phyloP scores from a whole-genome alignment of 345 rosid species.

The Rhodamnia argentea region DNA sequence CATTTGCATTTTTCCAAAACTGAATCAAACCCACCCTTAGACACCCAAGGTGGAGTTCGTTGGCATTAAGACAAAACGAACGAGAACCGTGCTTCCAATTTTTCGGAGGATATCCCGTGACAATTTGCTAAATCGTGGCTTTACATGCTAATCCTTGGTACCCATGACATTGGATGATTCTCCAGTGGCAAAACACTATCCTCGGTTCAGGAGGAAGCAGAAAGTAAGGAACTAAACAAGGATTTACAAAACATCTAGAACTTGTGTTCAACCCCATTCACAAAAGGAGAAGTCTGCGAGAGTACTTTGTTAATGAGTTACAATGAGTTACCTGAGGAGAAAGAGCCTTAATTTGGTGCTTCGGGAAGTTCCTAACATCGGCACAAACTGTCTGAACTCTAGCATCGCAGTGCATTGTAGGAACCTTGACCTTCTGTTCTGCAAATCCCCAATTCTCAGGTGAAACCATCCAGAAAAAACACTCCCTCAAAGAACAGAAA shows the following conservation, averaged over 20 bases:
- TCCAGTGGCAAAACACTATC: neutral
- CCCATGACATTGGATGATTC: neutral
- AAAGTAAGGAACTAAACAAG: neutral
- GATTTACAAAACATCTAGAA: neutral
- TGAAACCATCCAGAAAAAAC: neutral
- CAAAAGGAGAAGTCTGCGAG: neutral
- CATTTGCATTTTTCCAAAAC: too few species aligned
- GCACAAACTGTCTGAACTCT: constrained; percentile 79
- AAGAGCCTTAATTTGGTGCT: constrained; percentile 43
- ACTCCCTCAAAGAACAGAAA: neutral
- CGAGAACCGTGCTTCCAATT: neutral
- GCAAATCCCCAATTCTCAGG: constrained; percentile 16
- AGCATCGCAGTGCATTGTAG: constrained; percentile 63
- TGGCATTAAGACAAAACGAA: neutral
- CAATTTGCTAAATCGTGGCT: neutral
- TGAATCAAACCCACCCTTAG: too few species aligned
- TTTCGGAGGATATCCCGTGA: neutral
- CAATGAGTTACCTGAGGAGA: constrained; percentile 68
- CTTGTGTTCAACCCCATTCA: neutral
- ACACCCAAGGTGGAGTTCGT: neutral
- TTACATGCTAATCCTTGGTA: neutral
- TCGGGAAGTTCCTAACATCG: constrained; percentile 58
- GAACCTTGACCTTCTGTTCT: constrained; percentile 96
- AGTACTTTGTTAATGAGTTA: constrained; percentile 2
- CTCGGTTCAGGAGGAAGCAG: neutral